Evolutionary conservation across 805 yeast genomes (phyloP).

Genomic region (Phaffomyces thermotolerans): DNA sequence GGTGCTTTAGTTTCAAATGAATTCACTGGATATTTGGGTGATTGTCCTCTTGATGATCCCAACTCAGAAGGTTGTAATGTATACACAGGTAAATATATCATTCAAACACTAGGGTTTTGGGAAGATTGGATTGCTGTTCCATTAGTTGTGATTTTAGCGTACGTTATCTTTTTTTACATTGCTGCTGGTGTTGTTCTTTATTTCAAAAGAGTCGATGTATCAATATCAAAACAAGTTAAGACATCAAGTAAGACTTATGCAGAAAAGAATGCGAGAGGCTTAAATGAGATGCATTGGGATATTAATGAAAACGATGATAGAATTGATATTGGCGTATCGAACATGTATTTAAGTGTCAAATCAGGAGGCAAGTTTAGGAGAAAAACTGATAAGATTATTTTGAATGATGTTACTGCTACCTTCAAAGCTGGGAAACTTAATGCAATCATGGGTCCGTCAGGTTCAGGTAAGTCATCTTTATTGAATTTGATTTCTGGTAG

Average conservation of each 20-base stretch:
- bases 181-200: constrained; percentile 42
- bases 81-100: constrained; percentile 47
- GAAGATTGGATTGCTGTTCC: constrained; percentile 62
- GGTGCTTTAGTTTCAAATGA: constrained; percentile 63
- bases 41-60: constrained; percentile 36
- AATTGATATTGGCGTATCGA: constrained; percentile 13
- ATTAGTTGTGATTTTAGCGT: constrained; percentile 49
- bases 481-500: constrained; percentile 60
- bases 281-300: not conserved
- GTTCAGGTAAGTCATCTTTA: constrained; percentile 69
- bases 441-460: constrained; percentile 79
- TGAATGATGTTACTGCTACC: constrained; percentile 15
- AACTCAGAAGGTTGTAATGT: constrained; percentile 32
- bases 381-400: constrained; percentile 13
- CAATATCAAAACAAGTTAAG: constrained; percentile 18
- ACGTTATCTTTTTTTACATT: constrained; percentile 47
- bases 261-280: not conserved
- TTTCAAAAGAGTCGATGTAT: constrained; percentile 30
- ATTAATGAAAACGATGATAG: constrained; percentile 1
- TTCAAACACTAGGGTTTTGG: constrained; percentile 54
- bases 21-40: constrained; percentile 54
- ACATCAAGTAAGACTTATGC: constrained; percentile 2
- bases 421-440: constrained; percentile 40
- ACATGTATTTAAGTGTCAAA: constrained; percentile 14
- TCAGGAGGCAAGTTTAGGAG: not conserved